Evolutionary conservation across 441 rosid genomes (phyloP).

Genomic region (Mallotus repandus): DNA sequence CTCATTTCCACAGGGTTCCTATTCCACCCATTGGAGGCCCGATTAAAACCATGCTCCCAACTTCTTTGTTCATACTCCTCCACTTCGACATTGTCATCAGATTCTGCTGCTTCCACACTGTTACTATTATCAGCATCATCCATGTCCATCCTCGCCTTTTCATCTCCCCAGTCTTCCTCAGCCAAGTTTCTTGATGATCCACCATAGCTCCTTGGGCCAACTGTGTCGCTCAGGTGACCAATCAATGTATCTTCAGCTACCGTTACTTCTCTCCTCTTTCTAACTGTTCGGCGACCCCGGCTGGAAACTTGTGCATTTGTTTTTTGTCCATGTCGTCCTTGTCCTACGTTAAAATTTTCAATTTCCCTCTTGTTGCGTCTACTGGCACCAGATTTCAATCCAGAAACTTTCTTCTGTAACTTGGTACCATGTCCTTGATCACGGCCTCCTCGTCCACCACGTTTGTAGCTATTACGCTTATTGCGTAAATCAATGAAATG

Average conservation of each 20-base stretch:
- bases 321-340: slow-evolving; percentile 32
- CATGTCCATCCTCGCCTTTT: slow-evolving; percentile 39
- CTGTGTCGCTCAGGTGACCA: slow-evolving; percentile 33
- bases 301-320: slow-evolving; percentile 46
- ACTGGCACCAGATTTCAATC: slow-evolving; percentile 37
- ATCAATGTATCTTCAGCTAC: slow-evolving; percentile 33
- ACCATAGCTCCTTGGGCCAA: slow-evolving; percentile 32
- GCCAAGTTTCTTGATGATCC: slow-evolving; percentile 39
- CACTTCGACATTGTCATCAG: slow-evolving; percentile 66
- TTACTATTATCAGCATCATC: slow-evolving; percentile 57
- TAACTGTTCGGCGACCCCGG: slow-evolving; percentile 72
- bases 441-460: slow-evolving; percentile 60
- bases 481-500: slow-evolving; percentile 37
- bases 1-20: slow-evolving; percentile 49
- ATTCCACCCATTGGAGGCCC: slow-evolving; percentile 42
- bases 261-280: slow-evolving; percentile 65
- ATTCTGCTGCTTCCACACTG: slow-evolving; percentile 57
- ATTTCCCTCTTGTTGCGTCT: slow-evolving; percentile 39
- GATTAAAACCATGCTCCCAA: slow-evolving; percentile 49
- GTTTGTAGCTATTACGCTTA: slow-evolving; percentile 44
- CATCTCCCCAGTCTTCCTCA: slow-evolving; percentile 60
- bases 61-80: slow-evolving; percentile 51
- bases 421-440: slow-evolving; percentile 57
- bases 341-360: slow-evolving; percentile 33
- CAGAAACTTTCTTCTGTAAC: slow-evolving; percentile 44